phyloP scores from a whole-genome alignment of 73 alveolate species.

The Uronychia setigera region DNA sequence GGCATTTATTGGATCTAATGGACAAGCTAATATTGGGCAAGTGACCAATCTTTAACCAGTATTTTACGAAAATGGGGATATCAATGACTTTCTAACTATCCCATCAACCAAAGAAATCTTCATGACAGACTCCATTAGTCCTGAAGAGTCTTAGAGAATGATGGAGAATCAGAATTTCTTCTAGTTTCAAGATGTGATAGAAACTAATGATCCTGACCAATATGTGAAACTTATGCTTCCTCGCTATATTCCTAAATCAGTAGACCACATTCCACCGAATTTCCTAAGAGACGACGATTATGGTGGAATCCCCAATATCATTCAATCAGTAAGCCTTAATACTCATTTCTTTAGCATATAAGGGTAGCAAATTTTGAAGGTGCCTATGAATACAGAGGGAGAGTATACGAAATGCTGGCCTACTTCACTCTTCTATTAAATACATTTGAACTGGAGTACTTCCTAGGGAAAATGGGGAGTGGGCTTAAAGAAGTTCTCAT shows the following conservation, averaged over 20 bases:
- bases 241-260: not conserved
- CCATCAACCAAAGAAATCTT: conserved; percentile 63
- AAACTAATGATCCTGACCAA: conserved; percentile 40
- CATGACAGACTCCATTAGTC: conserved; percentile 17
- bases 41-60: not conserved
- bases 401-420: conserved; percentile 24
- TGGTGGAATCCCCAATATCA: not conserved
- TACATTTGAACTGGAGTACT: conserved; percentile 33
- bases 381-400: not conserved
- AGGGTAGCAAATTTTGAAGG: conserved; percentile 26
- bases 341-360: no score
- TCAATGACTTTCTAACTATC: conserved; percentile 12
- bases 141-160: conserved; percentile 14
- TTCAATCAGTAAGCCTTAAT: no score
- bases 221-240: conserved; percentile 22
- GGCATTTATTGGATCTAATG: conserved; percentile 7
- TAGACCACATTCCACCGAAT: not conserved
- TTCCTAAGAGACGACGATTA: not conserved
- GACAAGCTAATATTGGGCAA: conserved; percentile 11
- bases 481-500: conserved; percentile 24
- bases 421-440: conserved; percentile 39
- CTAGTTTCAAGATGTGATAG: conserved; percentile 19
- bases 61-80: not conserved
- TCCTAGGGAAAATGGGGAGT: conserved; percentile 28
- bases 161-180: conserved; percentile 13